Evolutionary conservation across 1,284 basidiomycete genomes (phyloP), one percentile per base, ranked within the genome.

Genomic region (Coniferiporia sulphurascens): DNA sequence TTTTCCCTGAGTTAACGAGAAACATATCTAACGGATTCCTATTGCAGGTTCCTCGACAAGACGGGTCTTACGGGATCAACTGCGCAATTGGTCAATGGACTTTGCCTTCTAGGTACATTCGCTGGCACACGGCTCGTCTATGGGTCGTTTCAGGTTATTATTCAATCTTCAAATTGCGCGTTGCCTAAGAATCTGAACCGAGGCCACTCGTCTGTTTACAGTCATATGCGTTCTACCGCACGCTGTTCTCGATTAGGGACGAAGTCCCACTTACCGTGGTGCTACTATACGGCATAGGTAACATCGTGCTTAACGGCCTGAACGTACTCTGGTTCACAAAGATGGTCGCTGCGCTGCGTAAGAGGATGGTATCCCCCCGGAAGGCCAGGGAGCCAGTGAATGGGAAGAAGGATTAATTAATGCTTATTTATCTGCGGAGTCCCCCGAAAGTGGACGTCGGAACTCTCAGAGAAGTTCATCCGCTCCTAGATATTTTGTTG

Each of bases 241-340:
- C 83, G 1, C 68, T 91, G 55, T 72, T 75, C 58, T 68, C 74
- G 22, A 78, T 80, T 19, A 75, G 78, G 51, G 70, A 76, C 58
- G 66, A 81, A 35, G 72, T 89, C 36, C 76, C 85, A 1, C 59
- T 74, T 45, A 36, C 69, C 22, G 81, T 84, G 63, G 63, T 79
- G 15, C 44, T 82, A 43, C 69, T 79, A 9, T 89, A 83, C 62
- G 76, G 76, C 1, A 49, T 68, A 1, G 85, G 83, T 9, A 89
- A 88, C 65, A 55, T 86, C 43, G 65, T 82, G 44, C 74, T 91
- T 15, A 83, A 87, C 65, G 72, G 76, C 3, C 74, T 91, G 27
- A 91, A 91, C 69, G 80, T 82, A 75, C 76, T 86, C 66, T 91
- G 89, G 89, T 91, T 58, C 50, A 81, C 71, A 51, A 87, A 86